phyloP scores from a whole-genome alignment of 306 rosid species.

The Ziziphus jujuba region DNA sequence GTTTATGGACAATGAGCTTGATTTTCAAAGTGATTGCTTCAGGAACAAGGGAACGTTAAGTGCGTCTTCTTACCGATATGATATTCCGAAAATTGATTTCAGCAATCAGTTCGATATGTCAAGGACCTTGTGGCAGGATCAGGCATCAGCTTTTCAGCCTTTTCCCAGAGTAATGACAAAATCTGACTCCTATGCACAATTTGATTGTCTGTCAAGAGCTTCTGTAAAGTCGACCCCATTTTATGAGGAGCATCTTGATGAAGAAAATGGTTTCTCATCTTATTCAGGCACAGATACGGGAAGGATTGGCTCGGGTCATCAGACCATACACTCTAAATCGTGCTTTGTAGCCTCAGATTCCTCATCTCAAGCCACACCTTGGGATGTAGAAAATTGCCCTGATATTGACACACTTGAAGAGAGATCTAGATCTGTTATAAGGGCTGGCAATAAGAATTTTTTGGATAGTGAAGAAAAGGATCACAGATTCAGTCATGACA shows the following conservation, averaged over 20 bases:
- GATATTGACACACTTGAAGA: slow-evolving; percentile 36
- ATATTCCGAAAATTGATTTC: slow-evolving; percentile 20
- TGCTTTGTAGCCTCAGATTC: slow-evolving; percentile 25
- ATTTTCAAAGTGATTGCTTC: slow-evolving; percentile 40
- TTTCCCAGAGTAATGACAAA: slow-evolving; percentile 34
- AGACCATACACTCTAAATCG: slow-evolving; percentile 37
- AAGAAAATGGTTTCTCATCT: slow-evolving; percentile 34
- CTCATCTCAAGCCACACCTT: slow-evolving; percentile 31
- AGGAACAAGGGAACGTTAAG: slow-evolving; percentile 37
- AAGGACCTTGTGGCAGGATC: slow-evolving; percentile 26
- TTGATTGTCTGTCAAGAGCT: slow-evolving; percentile 33
- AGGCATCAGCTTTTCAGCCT: slow-evolving; percentile 26
- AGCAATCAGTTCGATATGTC: slow-evolving; percentile 24
- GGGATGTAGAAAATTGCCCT: slow-evolving; percentile 38
- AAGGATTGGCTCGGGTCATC: slow-evolving; percentile 33
- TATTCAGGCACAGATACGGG: slow-evolving; percentile 30
- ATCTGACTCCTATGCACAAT: slow-evolving; percentile 31
- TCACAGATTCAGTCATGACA: slow-evolving; percentile 30
- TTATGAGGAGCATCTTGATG: slow-evolving; percentile 24
- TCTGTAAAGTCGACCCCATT: slow-evolving; percentile 21
- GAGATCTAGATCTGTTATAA: slow-evolving; percentile 37
- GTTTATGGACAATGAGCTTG: slow-evolving; percentile 36
- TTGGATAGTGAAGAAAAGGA: slow-evolving; percentile 37
- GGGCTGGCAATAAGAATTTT: slow-evolving; percentile 17
- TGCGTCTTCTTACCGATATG: slow-evolving; percentile 25